phyloP scores from a whole-genome alignment of 2,329 filamentous ascomycete genomes.

The Stylonectria norvegica region DNA sequence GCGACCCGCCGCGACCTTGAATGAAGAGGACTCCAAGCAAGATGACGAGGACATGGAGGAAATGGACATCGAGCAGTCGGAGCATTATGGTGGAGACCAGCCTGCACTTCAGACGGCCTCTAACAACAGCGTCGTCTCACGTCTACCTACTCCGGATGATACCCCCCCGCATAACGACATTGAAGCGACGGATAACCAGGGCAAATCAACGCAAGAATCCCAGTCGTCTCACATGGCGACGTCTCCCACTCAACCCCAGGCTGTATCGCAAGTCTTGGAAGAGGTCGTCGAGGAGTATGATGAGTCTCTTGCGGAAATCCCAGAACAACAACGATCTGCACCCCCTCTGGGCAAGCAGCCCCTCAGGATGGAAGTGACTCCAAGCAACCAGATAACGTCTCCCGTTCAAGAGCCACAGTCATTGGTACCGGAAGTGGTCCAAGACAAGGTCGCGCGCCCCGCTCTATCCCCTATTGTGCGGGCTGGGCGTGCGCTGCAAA shows the following conservation, averaged over 20 bases:
- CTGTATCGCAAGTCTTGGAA: constrained; percentile 13
- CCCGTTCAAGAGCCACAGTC: constrained; percentile 35
- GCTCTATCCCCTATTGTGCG: constrained; percentile 57
- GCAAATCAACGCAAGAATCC: constrained; percentile 17
- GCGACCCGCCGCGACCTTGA: constrained; percentile 14
- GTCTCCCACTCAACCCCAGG: constrained; percentile 8
- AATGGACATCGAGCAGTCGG: not conserved
- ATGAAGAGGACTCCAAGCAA: constrained; percentile 2
- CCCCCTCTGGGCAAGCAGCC: constrained; percentile 11
- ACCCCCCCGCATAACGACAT: constrained; percentile 40
- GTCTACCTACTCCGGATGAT: constrained; percentile 52
- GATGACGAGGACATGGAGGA: constrained; percentile 13
- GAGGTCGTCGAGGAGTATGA: constrained; percentile 16
- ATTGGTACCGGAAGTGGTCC: constrained; percentile 25
- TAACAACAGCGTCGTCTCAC: constrained; percentile 32
- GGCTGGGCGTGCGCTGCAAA: constrained; percentile 54
- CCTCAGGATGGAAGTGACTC: constrained; percentile 31
- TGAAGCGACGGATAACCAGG: constrained; percentile 15
- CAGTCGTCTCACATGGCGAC: constrained; percentile 8
- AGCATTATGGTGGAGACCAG: constrained; percentile 5
- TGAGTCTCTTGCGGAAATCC: constrained; percentile 9
- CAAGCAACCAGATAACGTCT: constrained; percentile 37
- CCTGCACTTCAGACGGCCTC: constrained; percentile 19
- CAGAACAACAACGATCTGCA: constrained; percentile 9
- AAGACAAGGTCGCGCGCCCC: constrained; percentile 37